Evolutionary conservation across 495 filamentous ascomycete species (phyloP), one percentile per base, ranked within the genome.

Genomic region (Penicillium arizonense): DNA sequence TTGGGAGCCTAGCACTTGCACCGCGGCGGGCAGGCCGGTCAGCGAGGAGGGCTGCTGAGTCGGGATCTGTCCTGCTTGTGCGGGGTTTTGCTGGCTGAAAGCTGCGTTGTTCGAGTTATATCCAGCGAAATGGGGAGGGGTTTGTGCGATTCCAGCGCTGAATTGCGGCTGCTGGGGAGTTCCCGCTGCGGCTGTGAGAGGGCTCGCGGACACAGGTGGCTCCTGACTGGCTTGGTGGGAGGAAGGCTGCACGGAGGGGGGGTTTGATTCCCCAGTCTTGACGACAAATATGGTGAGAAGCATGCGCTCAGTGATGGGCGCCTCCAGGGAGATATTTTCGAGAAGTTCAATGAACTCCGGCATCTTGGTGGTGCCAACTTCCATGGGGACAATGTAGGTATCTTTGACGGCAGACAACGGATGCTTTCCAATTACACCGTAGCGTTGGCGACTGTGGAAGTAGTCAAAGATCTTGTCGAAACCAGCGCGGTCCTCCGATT

Each of bases 321-420:
- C 76, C 28, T 90, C 86, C 45, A 93, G 76, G 24, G 78, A 77
- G 66, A 87, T 87, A 53, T 90, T 85, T 50, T 85, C 86, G 14
- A 96, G 68, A 49, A 91, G 84, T 47, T 86, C 78, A 57, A 96
- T 78, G 59, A 94, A 93, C 38, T 90, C 87, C 0, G 87, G 87
- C 50, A 75, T 77, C 34, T 73, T 77, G 18, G 64, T 73, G 13
- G 71, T 60, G 33, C 84, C 87, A 8, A 83, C 77, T 34, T 86
- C 77, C n/a, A 90, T 78, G 10, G 87, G 86, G 18, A 90, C 79
- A n/a, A 91, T 70, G 55, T 91, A 91, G 2, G 84, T 88, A 56
- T 91, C 88, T 38, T 87, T 85, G 42, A 90, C 84, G 24, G 86
- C 86, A n/a, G 73, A 47, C 30, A 81, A 68, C 0, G 83, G 76